These are phyloP conservation scores for Magnolia kwangsiensis DNA, from an alignment of 164 flowering plant genomes.

Conservation along the genomic window DNA sequence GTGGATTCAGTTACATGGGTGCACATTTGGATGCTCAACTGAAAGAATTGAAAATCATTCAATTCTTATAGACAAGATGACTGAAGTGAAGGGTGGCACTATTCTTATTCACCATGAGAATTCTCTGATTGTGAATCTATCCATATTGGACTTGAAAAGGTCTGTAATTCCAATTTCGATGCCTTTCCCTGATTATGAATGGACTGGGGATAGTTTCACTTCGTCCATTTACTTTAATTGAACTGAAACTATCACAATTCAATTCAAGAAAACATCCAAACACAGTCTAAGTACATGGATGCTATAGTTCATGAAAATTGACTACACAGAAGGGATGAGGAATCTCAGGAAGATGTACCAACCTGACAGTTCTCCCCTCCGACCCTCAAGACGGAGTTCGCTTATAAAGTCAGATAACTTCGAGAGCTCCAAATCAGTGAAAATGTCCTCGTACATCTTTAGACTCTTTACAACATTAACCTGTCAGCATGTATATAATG, in stretches of 20 bases:
- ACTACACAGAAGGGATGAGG: not conserved
- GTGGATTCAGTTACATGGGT: too few relatives aligned
- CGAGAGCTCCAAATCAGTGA: slow-evolving; percentile 67
- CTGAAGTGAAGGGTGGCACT: not conserved
- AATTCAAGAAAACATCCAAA: too few relatives aligned
- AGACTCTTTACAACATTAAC: slow-evolving; percentile 93
- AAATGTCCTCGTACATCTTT: slow-evolving; percentile 73
- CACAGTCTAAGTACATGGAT: not conserved
- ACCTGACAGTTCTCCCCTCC: slow-evolving; percentile 84
- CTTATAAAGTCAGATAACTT: slow-evolving; percentile 54
- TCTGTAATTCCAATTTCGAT: too few relatives aligned
- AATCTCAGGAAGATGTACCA: not conserved
- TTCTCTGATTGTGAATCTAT: not conserved
- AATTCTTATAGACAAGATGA: not conserved
- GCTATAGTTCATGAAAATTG: not conserved
- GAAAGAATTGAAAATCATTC: not conserved
- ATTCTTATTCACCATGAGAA: not conserved
- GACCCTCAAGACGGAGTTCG: slow-evolving; percentile 77
- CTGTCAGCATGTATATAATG: slow-evolving; percentile 37
- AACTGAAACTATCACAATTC: not conserved
- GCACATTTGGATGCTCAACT: too few relatives aligned
- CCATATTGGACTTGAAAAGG: too few relatives aligned
- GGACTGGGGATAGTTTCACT: too few relatives aligned
- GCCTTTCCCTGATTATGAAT: too few relatives aligned
- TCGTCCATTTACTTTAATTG: not conserved